phyloP scores from a whole-genome alignment of 2,329 filamentous ascomycete genomes.

The Stachybotrys echinatus region DNA sequence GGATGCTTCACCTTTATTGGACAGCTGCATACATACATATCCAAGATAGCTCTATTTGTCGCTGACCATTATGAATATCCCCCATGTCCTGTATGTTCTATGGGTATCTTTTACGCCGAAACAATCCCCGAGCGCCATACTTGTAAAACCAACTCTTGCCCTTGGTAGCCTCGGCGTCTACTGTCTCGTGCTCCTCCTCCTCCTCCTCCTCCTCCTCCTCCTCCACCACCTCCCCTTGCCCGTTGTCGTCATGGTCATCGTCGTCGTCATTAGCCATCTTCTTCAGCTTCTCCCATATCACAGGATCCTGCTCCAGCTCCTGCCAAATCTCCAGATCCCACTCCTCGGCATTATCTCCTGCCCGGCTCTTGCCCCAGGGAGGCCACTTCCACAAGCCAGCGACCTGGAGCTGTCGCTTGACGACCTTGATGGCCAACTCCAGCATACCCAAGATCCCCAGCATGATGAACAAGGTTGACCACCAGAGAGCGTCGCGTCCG shows the following conservation, averaged over 20 bases:
- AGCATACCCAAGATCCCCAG: slow-evolving; percentile 55
- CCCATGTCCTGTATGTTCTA: neutral
- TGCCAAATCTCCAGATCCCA: slow-evolving; percentile 54
- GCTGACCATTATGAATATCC: neutral
- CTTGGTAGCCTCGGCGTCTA: slow-evolving; percentile 8
- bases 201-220: slow-evolving; percentile 15
- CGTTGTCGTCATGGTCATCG: slow-evolving; percentile 12
- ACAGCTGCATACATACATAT: too few relatives aligned
- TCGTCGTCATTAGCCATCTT: slow-evolving; percentile 23
- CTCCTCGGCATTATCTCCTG: slow-evolving; percentile 37
- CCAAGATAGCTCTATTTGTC: too few relatives aligned
- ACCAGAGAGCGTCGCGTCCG: slow-evolving; percentile 68
- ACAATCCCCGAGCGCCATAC: neutral
- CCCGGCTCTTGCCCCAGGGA: slow-evolving; percentile 30
- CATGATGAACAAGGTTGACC: slow-evolving; percentile 63
- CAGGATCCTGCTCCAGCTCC: slow-evolving; percentile 49
- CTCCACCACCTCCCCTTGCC: slow-evolving; percentile 11
- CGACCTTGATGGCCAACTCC: slow-evolving; percentile 55
- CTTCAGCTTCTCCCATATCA: slow-evolving; percentile 34
- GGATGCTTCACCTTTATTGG: too few relatives aligned
- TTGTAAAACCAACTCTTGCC: neutral
- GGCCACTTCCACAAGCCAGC: slow-evolving; percentile 42
- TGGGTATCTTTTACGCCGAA: neutral
- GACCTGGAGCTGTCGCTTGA: slow-evolving; percentile 40
- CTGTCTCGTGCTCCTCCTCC: slow-evolving; percentile 10